phyloP scores from a whole-genome alignment of 73 alveolate genomes.

The Tetrahymena borealis region DNA sequence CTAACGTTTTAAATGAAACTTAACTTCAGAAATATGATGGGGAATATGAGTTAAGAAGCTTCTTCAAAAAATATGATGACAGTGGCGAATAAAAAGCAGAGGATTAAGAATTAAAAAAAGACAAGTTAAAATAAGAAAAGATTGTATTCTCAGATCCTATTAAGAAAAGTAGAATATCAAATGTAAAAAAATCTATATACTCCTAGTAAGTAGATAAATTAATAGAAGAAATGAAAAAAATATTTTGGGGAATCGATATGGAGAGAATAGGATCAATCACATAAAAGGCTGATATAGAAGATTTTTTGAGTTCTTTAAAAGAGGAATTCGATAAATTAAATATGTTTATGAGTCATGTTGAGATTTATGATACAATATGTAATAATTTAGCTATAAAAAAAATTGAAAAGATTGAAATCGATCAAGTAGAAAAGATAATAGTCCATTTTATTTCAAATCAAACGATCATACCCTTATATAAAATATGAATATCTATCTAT shows the following conservation, averaged over 20 bases:
- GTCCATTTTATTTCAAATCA: not conserved
- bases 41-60: not conserved
- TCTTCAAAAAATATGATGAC: not conserved
- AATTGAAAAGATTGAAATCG: not conserved
- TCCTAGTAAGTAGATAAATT: not conserved
- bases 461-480: not conserved
- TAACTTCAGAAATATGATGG: not conserved
- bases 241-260: not conserved
- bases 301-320: not conserved
- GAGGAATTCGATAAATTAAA: not conserved
- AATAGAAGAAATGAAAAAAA: not conserved
- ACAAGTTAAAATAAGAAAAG: not conserved
- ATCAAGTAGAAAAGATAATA: not conserved
- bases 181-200: not conserved
- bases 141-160: not conserved
- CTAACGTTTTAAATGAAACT: not conserved
- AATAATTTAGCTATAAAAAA: not conserved
- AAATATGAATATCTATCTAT: not conserved
- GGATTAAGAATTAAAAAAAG: not conserved
- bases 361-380: not conserved
- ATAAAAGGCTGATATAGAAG: not conserved
- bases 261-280: not conserved
- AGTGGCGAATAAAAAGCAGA: not conserved
- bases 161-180: not conserved
- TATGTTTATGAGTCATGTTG: not conserved